Evolutionary conservation across 2,329 filamentous ascomycete species (phyloP).

Genomic region (Nigrospora sphaerica): DNA sequence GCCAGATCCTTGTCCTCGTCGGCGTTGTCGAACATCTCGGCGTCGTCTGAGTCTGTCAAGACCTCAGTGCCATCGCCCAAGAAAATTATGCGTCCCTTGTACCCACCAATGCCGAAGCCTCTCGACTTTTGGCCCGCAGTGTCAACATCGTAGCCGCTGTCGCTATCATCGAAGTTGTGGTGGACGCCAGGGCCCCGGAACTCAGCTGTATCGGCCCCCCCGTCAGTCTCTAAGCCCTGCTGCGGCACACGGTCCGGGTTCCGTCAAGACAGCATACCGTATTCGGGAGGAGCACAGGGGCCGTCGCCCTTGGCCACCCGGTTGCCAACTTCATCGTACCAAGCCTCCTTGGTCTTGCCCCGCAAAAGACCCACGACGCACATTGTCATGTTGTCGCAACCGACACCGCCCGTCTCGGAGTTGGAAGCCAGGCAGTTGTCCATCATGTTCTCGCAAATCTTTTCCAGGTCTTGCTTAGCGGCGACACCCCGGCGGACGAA

Average conservation of each 20-base stretch:
- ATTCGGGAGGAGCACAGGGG: constrained; percentile 97
- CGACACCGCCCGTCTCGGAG: constrained; percentile 94
- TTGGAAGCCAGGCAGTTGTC: constrained; percentile 98
- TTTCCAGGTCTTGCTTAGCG: constrained; percentile 87
- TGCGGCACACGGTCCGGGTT: constrained; percentile 11
- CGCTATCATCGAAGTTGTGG: constrained; percentile 76
- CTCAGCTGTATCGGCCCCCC: constrained; percentile 54
- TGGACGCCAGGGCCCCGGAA: constrained; percentile 78
- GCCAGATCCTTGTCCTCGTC: constrained; percentile 82
- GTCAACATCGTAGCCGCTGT: constrained; percentile 70
- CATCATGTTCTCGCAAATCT: constrained; percentile 99
- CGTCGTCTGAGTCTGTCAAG: constrained; percentile 79
- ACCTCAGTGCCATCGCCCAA: constrained; percentile 93
- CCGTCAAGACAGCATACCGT: constrained; percentile 66
- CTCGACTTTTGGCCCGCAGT: constrained; percentile 52
- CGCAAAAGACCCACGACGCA: constrained; percentile 80
- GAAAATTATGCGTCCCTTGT: constrained; percentile 83
- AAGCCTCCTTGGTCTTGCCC: constrained; percentile 92
- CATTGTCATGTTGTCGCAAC: constrained; percentile 99
- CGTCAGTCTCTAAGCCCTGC: constrained; percentile 22
- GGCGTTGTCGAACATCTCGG: constrained; percentile 85
- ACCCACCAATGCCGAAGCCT: constrained; percentile 60
- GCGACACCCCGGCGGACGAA: constrained; percentile 95
- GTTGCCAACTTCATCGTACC: constrained; percentile 93
- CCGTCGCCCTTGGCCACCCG: constrained; percentile 95